Percentiles rank a stretch among this genome's conserved stretches.
phyloP scores from a whole-genome alignment of 2,329 filamentous ascomycete species.

The Cladosporium austrohemisphaericum region DNA sequence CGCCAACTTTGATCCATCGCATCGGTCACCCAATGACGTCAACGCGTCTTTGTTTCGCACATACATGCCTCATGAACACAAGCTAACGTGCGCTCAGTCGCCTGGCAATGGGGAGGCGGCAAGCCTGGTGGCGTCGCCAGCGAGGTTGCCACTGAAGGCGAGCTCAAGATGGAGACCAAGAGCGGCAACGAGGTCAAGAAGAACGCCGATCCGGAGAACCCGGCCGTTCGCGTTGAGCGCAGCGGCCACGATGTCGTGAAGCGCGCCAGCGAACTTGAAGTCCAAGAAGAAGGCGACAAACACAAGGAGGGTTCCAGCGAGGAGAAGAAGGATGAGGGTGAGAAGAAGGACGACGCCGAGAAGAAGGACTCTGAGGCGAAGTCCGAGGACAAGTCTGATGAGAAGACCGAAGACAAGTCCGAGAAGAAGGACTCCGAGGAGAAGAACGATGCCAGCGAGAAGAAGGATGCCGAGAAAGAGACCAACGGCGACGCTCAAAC shows the following conservation, averaged over 20 bases:
- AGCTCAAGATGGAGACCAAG: conserved; percentile 59
- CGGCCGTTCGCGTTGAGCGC: conserved; percentile 57
- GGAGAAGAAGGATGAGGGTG: conserved; percentile 19
- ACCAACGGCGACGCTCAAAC: conserved; percentile 27
- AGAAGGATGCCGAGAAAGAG: conserved; percentile 20
- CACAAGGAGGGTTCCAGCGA: conserved; percentile 35
- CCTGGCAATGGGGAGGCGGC: conserved; percentile 58
- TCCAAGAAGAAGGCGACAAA: conserved; percentile 48
- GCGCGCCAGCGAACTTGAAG: conserved; percentile 56
- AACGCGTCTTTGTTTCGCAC: too few species aligned
- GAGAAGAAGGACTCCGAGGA: conserved; percentile 24
- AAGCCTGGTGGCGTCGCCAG: conserved; percentile 56
- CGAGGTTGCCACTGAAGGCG: conserved; percentile 55
- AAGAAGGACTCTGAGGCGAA: conserved; percentile 23
- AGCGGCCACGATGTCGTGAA: conserved; percentile 64
- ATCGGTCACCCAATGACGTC: background rate
- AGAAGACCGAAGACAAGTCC: conserved; percentile 22
- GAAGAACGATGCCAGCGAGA: conserved; percentile 17
- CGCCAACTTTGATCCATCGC: too few species aligned
- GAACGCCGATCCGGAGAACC: conserved; percentile 58
- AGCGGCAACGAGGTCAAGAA: conserved; percentile 62
- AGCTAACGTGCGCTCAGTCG: conserved; percentile 44
- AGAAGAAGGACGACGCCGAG: conserved; percentile 15
- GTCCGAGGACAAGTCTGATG: conserved; percentile 22
- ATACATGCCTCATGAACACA: background rate